Percentiles rank a stretch among this genome's conserved stretches.
Evolutionary conservation across 345 rosid species (phyloP).

Genomic region (Hibiscus syriacus): DNA sequence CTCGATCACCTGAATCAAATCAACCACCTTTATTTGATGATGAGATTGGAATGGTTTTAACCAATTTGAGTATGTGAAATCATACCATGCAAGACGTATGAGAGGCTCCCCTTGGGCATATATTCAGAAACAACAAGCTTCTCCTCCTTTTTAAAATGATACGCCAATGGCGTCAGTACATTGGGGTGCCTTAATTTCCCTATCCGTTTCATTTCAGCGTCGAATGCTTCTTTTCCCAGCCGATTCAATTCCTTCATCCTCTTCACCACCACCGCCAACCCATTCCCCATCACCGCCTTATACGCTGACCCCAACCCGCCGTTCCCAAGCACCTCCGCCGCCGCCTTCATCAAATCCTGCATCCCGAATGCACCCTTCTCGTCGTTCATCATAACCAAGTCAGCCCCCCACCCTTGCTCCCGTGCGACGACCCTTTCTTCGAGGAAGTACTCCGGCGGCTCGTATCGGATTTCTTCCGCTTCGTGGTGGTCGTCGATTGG

Average conservation of each 20-base stretch:
- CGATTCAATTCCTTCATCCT: conserved; percentile 73
- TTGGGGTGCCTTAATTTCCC: conserved; percentile 59
- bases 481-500: conserved; percentile 17
- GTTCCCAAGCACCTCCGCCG: conserved; percentile 88
- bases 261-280: conserved; percentile 76
- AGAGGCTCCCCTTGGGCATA: conserved; percentile 76
- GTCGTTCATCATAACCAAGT: conserved; percentile 50
- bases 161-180: conserved; percentile 69
- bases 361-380: conserved; percentile 67
- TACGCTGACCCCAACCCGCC: conserved; percentile 90
- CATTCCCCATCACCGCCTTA: conserved; percentile 69
- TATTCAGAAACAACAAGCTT: conserved; percentile 75
- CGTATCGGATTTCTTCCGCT: conserved; percentile 20
- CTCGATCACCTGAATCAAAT: conserved; percentile 62
- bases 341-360: conserved; percentile 84
- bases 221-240: conserved; percentile 49
- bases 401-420: conserved; percentile 24
- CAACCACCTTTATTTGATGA: too few species aligned
- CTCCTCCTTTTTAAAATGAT: conserved; percentile 76
- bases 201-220: conserved; percentile 60
- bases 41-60: too few species aligned
- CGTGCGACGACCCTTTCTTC: conserved; percentile 16
- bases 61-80: too few species aligned
- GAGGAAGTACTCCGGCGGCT: conserved; percentile 16
- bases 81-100: conserved; percentile 75